Evolutionary conservation across 2,329 filamentous ascomycete species (phyloP), one percentile per base, ranked within the genome.

Genomic region (Cyphellophora attinorum): DNA sequence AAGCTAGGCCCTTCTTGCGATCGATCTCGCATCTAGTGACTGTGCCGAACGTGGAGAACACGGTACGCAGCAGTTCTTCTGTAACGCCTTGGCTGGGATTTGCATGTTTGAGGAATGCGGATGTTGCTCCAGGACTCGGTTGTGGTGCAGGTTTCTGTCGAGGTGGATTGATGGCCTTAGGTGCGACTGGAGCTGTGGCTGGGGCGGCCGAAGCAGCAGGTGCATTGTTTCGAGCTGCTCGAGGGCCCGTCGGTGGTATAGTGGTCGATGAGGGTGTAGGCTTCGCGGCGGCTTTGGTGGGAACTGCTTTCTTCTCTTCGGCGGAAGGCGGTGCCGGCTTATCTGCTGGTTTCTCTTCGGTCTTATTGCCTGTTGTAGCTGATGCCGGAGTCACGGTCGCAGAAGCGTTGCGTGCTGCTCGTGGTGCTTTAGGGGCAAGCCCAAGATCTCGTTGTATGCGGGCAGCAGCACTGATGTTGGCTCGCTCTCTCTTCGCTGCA

Each of bases 1-100:
- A 94, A 2, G 86, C 89, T 51, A 94, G 93, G 0, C 86, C 86
- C 57, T 95, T 95, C 51, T 88, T 82, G 57, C 86, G 88, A 55
- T 96, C 89, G 35, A 96, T 89, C 50, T 95, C 89, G 12, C 94
- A 84, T 45, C 76, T 81, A 1, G 74, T 74, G 29, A 95, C 74
- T 1, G 72, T 58, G 2, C 89, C 89, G 48, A 85, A 93, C 0
- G 63, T 59, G 29, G 78, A 70, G 53, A 96, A 76, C 1, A 82
- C 78, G 46, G 81, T 72, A 49, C 81, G 78, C 2, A 96, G 74
- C 0, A 86, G 61, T 0, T 79, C 64, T 52, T 95, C 89, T 0
- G 85, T 95, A 30, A 95, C 83, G 11, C 89, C 89, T 54, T 95
- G 89, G 0, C 86, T 91, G 8, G 85, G 76, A 53, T 93, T 94